Percentiles rank a stretch among this genome's conserved stretches.
Evolutionary conservation across 805 yeast genomes (phyloP).

Genomic region (Kodamaea lidongshanica): DNA sequence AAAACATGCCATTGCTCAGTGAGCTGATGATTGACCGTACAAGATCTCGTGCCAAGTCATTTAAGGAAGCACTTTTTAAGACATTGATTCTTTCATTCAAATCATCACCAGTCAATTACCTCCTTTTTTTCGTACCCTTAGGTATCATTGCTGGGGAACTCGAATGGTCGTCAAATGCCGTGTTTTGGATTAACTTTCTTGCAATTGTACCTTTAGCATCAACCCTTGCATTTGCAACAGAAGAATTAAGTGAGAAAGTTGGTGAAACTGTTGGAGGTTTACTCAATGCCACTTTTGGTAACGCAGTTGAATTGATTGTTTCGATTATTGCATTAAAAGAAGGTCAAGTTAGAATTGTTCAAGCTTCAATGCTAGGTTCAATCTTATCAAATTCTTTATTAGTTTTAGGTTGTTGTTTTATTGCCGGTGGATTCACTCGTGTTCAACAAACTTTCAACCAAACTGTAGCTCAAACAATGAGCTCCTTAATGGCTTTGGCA

Average conservation of each 20-base stretch:
- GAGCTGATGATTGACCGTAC: constrained; percentile 5
- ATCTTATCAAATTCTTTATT: constrained; percentile 81
- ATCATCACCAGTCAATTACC: constrained; percentile 68
- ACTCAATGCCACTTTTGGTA: constrained; percentile 94
- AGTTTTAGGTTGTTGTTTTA: constrained; percentile 92
- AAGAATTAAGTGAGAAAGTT: constrained; percentile 78
- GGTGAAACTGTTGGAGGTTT: constrained; percentile 93
- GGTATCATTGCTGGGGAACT: constrained; percentile 71
- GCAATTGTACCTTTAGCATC: constrained; percentile 94
- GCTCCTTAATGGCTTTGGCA: constrained; percentile 85
- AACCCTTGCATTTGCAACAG: constrained; percentile 86
- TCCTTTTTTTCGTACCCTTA: constrained; percentile 80
- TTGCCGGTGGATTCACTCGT: constrained; percentile 86
- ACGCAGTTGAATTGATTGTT: constrained; percentile 95
- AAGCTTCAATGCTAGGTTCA: constrained; percentile 95
- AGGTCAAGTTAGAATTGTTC: constrained; percentile 89
- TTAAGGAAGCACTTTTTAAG: constrained; percentile 9
- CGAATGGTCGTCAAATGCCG: constrained; percentile 46
- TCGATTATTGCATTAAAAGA: constrained; percentile 81
- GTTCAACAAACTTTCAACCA: constrained; percentile 86
- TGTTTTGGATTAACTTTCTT: constrained; percentile 72
- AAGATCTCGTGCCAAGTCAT: constrained; percentile 1
- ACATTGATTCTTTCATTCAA: constrained; percentile 25
- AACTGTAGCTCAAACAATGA: constrained; percentile 98
- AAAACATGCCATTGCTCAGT: constrained; percentile 5